These are phyloP conservation scores for Phytophthora cajani DNA, from an alignment of 352 stramenopile genomes.

Conservation along the genomic window DNA sequence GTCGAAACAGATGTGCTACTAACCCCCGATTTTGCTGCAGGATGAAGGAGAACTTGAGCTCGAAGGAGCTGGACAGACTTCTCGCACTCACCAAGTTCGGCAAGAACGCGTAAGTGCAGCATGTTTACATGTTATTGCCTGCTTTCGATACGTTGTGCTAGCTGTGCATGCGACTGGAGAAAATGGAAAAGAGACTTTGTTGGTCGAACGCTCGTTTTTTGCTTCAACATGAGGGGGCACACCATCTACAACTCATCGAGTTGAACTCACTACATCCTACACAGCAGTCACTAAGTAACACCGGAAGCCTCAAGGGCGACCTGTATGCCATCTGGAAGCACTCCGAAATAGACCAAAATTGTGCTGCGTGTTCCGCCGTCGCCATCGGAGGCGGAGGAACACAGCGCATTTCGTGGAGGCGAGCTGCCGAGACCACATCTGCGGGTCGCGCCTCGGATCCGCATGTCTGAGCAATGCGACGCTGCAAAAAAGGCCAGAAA, in stretches of 20 bases:
- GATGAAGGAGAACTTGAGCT: conserved; percentile 69
- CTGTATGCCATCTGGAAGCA: neutral
- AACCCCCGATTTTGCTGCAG: conserved; percentile 19
- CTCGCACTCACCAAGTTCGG: conserved; percentile 30
- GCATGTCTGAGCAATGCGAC: conserved; percentile 20
- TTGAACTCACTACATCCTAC: neutral
- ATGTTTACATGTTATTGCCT: neutral
- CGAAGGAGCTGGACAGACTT: conserved; percentile 43
- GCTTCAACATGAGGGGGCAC: conserved; percentile 26
- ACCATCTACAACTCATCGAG: neutral
- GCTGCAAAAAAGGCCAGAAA: conserved; percentile 23
- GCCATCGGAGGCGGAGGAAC: conserved; percentile 28
- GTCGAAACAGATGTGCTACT: neutral
- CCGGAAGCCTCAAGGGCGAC: neutral
- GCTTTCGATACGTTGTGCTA: conserved; percentile 17
- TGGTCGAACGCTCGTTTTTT: conserved; percentile 16
- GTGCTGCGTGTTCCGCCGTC: neutral
- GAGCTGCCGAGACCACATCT: conserved; percentile 24
- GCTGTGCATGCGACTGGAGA: conserved; percentile 27
- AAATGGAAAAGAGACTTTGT: conserved; percentile 23
- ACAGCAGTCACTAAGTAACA: neutral
- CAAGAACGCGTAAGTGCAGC: conserved; percentile 21
- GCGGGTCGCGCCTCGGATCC: conserved; percentile 4
- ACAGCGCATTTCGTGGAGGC: conserved; percentile 30
- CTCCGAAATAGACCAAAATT: conserved; percentile 14